These are phyloP conservation scores for Cordia subcordata DNA, from an alignment of 257 asterid species.

Conservation along the genomic window DNA sequence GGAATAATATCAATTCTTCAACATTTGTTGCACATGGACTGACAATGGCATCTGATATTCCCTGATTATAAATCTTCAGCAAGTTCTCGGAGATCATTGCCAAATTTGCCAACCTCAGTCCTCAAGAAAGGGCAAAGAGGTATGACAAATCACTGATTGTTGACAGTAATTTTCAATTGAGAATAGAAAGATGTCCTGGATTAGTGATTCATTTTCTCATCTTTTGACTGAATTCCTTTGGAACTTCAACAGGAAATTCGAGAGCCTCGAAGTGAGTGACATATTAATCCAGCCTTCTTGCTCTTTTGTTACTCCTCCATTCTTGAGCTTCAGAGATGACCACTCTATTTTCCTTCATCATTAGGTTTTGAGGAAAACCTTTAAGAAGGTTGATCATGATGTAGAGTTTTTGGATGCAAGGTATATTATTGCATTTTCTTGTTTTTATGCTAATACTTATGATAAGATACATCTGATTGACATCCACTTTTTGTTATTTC, in stretches of 20 bases:
- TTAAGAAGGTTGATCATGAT: constrained; percentile 82
- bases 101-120: constrained; percentile 73
- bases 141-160: constrained; percentile 13
- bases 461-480: not conserved
- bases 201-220: constrained; percentile 11
- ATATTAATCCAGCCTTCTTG: constrained; percentile 4
- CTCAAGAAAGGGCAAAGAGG: constrained; percentile 88
- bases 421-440: constrained; percentile 25
- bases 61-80: constrained; percentile 34
- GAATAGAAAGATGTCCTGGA: constrained; percentile 3
- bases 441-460: not conserved
- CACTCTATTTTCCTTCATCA: constrained; percentile 15
- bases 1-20: too few species aligned
- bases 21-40: too few species aligned
- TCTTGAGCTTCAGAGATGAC: constrained; percentile 5
- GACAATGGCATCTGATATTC: not conserved
- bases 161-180: constrained; percentile 4
- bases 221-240: not conserved
- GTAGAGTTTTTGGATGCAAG: constrained; percentile 77
- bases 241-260: constrained; percentile 69
- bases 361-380: constrained; percentile 77
- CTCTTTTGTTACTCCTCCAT: constrained; percentile 7
- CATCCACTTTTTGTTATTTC: constrained; percentile 3
- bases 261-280: constrained; percentile 79
- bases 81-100: constrained; percentile 75